Conservation (phyloP, 805 yeast species). For the Starmerella davenportii region DNA sequence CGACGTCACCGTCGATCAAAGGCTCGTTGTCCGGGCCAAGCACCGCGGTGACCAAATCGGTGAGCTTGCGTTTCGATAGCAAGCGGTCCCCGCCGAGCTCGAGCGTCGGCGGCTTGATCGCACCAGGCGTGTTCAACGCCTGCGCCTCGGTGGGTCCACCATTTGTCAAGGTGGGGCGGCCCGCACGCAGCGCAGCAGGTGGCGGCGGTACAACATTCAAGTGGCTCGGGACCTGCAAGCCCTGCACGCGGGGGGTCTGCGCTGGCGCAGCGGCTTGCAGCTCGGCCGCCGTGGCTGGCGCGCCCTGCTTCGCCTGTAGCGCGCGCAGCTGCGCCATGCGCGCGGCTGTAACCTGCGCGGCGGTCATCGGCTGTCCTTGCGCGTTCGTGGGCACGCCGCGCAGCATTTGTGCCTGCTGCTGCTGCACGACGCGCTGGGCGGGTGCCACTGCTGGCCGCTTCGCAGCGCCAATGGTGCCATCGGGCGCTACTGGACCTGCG, state of each 20-base stretch:
- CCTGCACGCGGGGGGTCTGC: neutral
- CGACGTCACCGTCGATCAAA: conserved; percentile 81
- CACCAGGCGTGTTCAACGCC: conserved; percentile 49
- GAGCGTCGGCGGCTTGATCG: conserved; percentile 64
- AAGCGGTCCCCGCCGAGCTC: conserved; percentile 56
- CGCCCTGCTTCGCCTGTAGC: conserved; percentile 2
- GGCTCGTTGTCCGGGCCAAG: conserved; percentile 70
- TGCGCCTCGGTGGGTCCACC: conserved; percentile 47
- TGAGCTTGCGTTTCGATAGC: conserved; percentile 70
- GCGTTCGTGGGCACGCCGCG: conserved; percentile 10
- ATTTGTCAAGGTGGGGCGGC: conserved; percentile 49
- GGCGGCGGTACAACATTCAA: conserved; percentile 48
- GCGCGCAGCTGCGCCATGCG: conserved; percentile 10
- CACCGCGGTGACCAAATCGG: conserved; percentile 64
- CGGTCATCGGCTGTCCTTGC: conserved; percentile 11
- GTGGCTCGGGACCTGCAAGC: conserved; percentile 38
- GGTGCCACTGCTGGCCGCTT: conserved; percentile 1
- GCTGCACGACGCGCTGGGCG: conserved; percentile 7
- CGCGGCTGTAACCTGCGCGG: conserved; percentile 7
- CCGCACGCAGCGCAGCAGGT: conserved; percentile 47
- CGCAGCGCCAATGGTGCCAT: conserved; percentile 1
- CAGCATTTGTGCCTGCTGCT: conserved; percentile 10
- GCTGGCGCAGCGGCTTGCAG: neutral
- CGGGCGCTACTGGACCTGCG: conserved; percentile 3
- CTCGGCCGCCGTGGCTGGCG: neutral